Evolutionary conservation across 805 yeast genomes (phyloP).

Genomic region (Ogataea methanolica): DNA sequence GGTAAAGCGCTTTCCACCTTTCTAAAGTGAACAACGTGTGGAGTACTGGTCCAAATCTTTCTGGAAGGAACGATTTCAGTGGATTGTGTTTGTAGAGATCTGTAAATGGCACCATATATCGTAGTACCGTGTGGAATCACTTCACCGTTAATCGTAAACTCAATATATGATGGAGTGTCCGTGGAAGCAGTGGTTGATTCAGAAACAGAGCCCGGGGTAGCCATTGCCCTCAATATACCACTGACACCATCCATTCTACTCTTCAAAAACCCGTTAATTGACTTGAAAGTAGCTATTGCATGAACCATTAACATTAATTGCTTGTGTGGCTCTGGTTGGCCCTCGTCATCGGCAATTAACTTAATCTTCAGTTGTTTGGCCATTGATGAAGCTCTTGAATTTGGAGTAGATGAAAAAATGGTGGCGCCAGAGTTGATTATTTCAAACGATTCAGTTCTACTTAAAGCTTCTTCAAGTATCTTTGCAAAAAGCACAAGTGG

Average conservation of each 20-base stretch:
- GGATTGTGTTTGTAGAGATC: slow-evolving; percentile 36
- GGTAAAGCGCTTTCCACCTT: slow-evolving; percentile 29
- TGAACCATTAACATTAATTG: slow-evolving; percentile 45
- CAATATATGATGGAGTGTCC: slow-evolving; percentile 35
- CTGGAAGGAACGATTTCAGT: slow-evolving; percentile 40
- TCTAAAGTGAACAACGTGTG: slow-evolving; percentile 49
- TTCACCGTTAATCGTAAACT: slow-evolving; percentile 56
- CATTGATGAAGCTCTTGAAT: slow-evolving; percentile 50
- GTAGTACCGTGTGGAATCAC: slow-evolving; percentile 62
- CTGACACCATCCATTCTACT: slow-evolving; percentile 34
- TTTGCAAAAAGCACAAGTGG: slow-evolving; percentile 44
- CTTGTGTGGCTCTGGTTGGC: slow-evolving; percentile 23
- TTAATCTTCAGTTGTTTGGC: slow-evolving; percentile 67
- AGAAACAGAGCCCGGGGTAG: slow-evolving; percentile 6
- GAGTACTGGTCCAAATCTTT: slow-evolving; percentile 51
- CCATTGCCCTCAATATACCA: slow-evolving; percentile 19
- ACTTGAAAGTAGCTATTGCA: slow-evolving; percentile 56
- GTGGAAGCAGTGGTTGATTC: not conserved
- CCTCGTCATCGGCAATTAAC: slow-evolving; percentile 37
- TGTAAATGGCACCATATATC: slow-evolving; percentile 68
- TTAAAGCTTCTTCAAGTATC: slow-evolving; percentile 67
- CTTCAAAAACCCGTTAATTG: slow-evolving; percentile 44
- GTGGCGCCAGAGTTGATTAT: slow-evolving; percentile 45
- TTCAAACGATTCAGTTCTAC: slow-evolving; percentile 70
- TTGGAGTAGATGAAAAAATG: slow-evolving; percentile 9